These are phyloP conservation scores for Termitomyces sp. DNA, from an alignment of 768 basidiomycete genomes.

Conservation along the genomic window DNA sequence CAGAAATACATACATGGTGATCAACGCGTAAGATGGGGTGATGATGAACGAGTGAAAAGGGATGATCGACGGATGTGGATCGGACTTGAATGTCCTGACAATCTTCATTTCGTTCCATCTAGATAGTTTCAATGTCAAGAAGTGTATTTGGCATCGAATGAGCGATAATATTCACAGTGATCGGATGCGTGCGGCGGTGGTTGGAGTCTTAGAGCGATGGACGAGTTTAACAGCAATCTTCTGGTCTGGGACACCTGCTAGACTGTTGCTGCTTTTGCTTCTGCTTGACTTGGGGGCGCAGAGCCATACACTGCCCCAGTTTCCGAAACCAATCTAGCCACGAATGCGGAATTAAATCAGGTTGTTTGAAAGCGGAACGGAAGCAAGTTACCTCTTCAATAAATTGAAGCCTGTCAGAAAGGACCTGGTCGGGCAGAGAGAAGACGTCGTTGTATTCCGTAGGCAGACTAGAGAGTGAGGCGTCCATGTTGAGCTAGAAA, in stretches of 20 bases:
- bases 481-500: constrained; percentile 39
- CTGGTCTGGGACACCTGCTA: constrained; percentile 37
- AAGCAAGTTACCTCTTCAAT: constrained; percentile 60
- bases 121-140: constrained; percentile 1
- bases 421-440: constrained; percentile 68
- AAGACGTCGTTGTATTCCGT: constrained; percentile 58
- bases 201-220: constrained; percentile 78
- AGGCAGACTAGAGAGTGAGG: constrained; percentile 24
- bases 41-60: constrained; percentile 93
- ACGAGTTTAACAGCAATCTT: constrained; percentile 93
- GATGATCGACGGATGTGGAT: constrained; percentile 90
- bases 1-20: constrained; percentile 71
- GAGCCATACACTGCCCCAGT: constrained; percentile 92
- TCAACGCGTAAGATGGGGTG: constrained; percentile 85
- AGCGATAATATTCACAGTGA: constrained; percentile 59
- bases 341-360: constrained; percentile 7
- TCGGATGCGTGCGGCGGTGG: constrained; percentile 84
- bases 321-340: constrained; percentile 81
- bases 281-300: constrained; percentile 56
- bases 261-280: constrained; percentile 26
- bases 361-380: constrained; percentile 5
- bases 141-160: not conserved
- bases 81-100: constrained; percentile 76
- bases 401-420: constrained; percentile 70
- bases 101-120: constrained; percentile 99